Percentiles rank a stretch among this genome's conserved stretches.
Conservation (phyloP, 805 yeast species). For the Metschnikowia reukaufii region DNA sequence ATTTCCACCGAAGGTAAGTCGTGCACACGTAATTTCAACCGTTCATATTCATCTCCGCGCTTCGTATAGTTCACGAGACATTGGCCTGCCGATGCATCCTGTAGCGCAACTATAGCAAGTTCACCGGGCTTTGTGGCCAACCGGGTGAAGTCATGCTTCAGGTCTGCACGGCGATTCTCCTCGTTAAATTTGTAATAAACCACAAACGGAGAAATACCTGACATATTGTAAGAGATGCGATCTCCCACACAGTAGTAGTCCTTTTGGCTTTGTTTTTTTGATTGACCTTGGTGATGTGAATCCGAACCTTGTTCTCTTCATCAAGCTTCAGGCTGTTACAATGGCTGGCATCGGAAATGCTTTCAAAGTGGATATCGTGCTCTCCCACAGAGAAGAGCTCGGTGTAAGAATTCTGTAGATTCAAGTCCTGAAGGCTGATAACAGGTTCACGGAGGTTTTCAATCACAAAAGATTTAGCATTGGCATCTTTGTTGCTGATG, state of each 20-base stretch:
- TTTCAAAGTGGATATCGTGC: conserved; percentile 58
- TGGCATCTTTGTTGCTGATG: conserved; percentile 59
- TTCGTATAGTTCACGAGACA: conserved; percentile 64
- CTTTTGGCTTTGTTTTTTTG: conserved; percentile 33
- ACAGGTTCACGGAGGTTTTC: conserved; percentile 38
- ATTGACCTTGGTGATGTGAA: conserved; percentile 76
- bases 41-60: conserved; percentile 31
- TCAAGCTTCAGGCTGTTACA: conserved; percentile 52
- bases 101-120: conserved; percentile 61
- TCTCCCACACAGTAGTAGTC: conserved; percentile 88
- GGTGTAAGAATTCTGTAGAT: conserved; percentile 30
- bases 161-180: conserved; percentile 54
- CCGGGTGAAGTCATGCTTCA: conserved; percentile 52
- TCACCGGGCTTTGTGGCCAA: conserved; percentile 83
- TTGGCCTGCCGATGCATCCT: conserved; percentile 69
- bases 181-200: conserved; percentile 75
- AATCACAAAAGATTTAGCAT: conserved; percentile 46
- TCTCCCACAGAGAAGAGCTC: conserved; percentile 63
- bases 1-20: conserved; percentile 76
- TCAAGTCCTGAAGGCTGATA: conserved; percentile 14
- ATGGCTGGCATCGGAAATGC: conserved; percentile 66
- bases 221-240: conserved; percentile 69
- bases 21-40: conserved; percentile 36
- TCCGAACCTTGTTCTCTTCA: conserved; percentile 39
- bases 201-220: conserved; percentile 78